Evolutionary conservation across 2,329 filamentous ascomycete species (phyloP), one percentile per base, ranked within the genome.

Genomic region (Neurospora crassa): DNA sequence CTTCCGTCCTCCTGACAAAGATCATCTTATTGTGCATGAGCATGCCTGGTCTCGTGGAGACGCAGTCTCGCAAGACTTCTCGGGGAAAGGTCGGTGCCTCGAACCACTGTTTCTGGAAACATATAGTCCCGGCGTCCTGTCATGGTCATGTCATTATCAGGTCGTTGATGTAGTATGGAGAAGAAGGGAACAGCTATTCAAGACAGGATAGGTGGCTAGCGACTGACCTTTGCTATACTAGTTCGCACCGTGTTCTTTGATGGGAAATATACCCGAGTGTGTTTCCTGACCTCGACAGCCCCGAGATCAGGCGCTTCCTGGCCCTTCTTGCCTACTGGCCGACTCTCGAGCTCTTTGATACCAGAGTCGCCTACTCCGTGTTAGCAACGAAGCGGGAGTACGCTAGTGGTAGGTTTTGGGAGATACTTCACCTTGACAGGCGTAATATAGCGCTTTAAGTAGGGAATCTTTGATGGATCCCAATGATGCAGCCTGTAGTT

Each of bases 21-120:
- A 89, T 82, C 74, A 93, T 84, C 82, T 99, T 99, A 81, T 89
- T 96, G 81, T 99, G 96, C 83, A 96, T 92, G 73, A 99, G 83
- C 29, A 97, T 79, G 0, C 93, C 92, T 2, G 81, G 75, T 43
- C 94, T 85, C 34, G 83, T 86, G 74, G 92, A 96, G 74, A 89
- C 83, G 78, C 91, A 94, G 78, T 98, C 93, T 69, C 90, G 87
- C 76, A 98, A 83, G 40, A 92, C 83, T 53, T 87, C 80, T 59
- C 84, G 86, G 4, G 95, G 95, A 76, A 98, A 98, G 0, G 83
- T 87, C 2, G 84, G 73, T 0, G 86, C 82, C 59, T 90, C 84
- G 86, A 91, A 98, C 89, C 90, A 94, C 73, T 88, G 89, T 10
- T 86, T 82, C 73, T 91, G 87, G 72, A 96, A 86, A 77, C 91